A percentile compares a stretch with the other conserved stretches of the same genome.
Evolutionary conservation across 805 yeast species (phyloP).

Genomic region (Candida suzukii): DNA sequence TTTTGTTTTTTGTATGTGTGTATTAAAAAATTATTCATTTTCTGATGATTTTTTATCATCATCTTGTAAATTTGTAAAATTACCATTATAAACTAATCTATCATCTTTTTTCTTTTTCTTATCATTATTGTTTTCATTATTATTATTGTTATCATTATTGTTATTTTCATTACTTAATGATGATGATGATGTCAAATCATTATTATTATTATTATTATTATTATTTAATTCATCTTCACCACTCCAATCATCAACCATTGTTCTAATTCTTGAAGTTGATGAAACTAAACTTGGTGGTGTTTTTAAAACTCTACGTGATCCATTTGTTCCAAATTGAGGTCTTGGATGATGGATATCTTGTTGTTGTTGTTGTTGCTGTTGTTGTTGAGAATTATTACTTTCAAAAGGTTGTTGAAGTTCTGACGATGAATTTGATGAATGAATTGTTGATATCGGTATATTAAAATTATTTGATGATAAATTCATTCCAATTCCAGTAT

Average conservation of each 20-base stretch:
- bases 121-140: not conserved
- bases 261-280: not conserved
- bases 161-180: too few species aligned
- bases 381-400: too few species aligned
- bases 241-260: constrained; percentile 10
- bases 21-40: not conserved
- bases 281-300: not conserved
- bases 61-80: constrained; percentile 45
- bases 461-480: constrained; percentile 19
- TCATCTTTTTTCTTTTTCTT: constrained; percentile 14
- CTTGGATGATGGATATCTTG: not conserved
- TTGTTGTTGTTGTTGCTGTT: not conserved
- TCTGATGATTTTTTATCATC: constrained; percentile 20
- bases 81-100: constrained; percentile 52
- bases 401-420: too few species aligned
- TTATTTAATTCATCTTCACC: not conserved
- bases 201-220: not conserved
- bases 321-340: not conserved
- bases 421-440: not conserved
- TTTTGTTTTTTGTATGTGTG: constrained; percentile 1
- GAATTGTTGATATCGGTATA: constrained; percentile 2
- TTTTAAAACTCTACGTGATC: not conserved
- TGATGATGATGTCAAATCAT: not conserved
- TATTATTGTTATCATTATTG: not conserved
- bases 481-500: constrained; percentile 1